Conservation (phyloP, 495 filamentous ascomycete species). For the Xylaria nigripes region DNA sequence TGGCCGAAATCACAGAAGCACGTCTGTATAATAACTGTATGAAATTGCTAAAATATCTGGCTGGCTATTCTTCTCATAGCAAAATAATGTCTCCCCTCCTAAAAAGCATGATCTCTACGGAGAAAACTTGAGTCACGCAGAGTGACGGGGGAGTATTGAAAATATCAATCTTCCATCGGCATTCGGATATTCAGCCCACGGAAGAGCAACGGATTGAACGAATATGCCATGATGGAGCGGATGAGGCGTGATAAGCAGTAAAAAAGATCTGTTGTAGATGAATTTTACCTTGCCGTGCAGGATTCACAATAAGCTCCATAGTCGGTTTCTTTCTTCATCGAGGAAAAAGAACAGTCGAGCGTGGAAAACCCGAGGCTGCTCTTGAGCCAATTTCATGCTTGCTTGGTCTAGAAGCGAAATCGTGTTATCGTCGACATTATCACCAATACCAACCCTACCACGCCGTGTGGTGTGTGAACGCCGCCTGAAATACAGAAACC, state of each 20-base stretch:
- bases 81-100: constrained; percentile 32
- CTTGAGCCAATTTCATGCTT: not conserved
- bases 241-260: too few relatives aligned
- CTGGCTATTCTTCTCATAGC: too few relatives aligned
- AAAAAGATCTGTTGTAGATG: too few relatives aligned
- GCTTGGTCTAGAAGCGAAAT: not conserved
- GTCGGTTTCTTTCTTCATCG: not conserved
- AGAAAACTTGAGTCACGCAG: constrained; percentile 36
- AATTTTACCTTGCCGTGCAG: not conserved
- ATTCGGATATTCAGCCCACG: constrained; percentile 64
- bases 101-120: constrained; percentile 40
- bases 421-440: not conserved
- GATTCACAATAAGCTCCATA: not conserved
- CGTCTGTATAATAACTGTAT: too few relatives aligned
- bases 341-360: not conserved
- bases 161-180: constrained; percentile 58
- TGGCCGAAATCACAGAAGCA: too few relatives aligned
- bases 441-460: not conserved
- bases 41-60: too few relatives aligned
- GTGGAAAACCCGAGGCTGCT: not conserved
- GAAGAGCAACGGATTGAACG: constrained; percentile 44
- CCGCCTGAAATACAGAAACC: not conserved
- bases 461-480: not conserved
- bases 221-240: constrained; percentile 65
- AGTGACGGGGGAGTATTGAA: constrained; percentile 35